phyloP scores from a whole-genome alignment of 208 protist species.

The Trypanosoma vivax region DNA sequence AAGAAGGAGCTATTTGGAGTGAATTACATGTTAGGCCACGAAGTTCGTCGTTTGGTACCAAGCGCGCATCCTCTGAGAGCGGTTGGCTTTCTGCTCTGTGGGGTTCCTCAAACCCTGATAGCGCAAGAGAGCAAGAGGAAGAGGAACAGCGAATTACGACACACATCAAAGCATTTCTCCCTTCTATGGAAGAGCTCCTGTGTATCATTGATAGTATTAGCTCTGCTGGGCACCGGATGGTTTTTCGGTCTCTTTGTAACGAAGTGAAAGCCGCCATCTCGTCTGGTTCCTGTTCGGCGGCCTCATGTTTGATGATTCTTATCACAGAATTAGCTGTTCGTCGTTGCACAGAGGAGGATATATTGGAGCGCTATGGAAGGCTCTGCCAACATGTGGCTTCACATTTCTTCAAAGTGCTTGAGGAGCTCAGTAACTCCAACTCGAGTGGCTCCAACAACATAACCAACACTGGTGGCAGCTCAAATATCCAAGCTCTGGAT shows the following conservation, averaged over 20 bases:
- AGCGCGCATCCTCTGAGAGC: constrained; percentile 10
- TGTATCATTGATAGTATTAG: constrained; percentile 21
- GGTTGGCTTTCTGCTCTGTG: constrained; percentile 59
- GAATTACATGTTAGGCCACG: constrained; percentile 31
- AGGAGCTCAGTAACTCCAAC: not conserved
- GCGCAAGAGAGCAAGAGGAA: constrained; percentile 9
- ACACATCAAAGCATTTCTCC: constrained; percentile 22
- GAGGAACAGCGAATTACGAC: constrained; percentile 21
- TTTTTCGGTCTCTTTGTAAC: constrained; percentile 19
- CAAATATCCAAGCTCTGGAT: too few species aligned
- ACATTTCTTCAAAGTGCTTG: constrained; percentile 1
- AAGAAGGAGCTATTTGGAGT: not conserved
- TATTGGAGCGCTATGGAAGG: constrained; percentile 8
- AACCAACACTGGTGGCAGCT: not conserved
- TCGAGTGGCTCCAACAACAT: not conserved
- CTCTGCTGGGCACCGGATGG: not conserved
- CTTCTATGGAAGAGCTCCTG: constrained; percentile 37
- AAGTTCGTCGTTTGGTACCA: constrained; percentile 12
- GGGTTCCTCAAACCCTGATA: constrained; percentile 9
- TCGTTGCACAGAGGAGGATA: not conserved
- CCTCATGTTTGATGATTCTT: constrained; percentile 25
- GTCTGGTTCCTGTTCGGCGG: constrained; percentile 1
- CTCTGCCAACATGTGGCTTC: constrained; percentile 13
- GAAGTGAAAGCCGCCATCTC: too few species aligned
- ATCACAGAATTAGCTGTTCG: constrained; percentile 17